These are phyloP conservation scores for Lycium barbarum DNA, from an alignment of 257 asterid species.

Conservation along the genomic window DNA sequence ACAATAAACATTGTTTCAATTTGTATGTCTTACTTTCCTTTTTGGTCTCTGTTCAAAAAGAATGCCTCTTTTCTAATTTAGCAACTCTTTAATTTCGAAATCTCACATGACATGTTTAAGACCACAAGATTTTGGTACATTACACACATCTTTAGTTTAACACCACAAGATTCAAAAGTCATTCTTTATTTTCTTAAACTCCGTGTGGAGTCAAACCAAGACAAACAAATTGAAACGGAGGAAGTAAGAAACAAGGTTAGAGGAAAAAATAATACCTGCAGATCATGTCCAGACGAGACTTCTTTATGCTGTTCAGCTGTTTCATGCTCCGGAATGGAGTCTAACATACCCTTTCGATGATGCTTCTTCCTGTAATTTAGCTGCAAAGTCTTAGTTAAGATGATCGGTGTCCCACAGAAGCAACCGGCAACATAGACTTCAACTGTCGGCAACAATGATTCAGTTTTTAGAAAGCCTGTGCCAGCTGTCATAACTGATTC, in stretches of 20 bases:
- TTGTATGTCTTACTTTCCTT: no score
- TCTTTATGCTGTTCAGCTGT: slow-evolving; percentile 53
- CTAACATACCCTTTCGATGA: slow-evolving; percentile 54
- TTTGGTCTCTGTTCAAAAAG: no score
- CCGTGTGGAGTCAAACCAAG: no score
- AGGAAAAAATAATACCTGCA: slow-evolving; percentile 60
- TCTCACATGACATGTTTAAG: no score
- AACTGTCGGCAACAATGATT: slow-evolving; percentile 58
- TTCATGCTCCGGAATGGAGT: slow-evolving; percentile 75
- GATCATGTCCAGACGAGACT: slow-evolving; percentile 48
- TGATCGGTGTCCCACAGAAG: slow-evolving; percentile 75
- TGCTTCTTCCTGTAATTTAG: slow-evolving; percentile 67
- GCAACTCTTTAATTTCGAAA: no score
- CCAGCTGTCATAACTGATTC: slow-evolving; percentile 62
- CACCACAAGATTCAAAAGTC: no score
- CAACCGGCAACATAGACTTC: slow-evolving; percentile 92
- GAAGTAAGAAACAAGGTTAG: background rate
- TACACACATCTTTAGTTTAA: no score
- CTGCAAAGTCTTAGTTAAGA: slow-evolving; percentile 77
- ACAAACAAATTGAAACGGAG: no score
- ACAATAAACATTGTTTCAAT: background rate
- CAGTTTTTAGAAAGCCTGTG: slow-evolving; percentile 71
- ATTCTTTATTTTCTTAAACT: no score
- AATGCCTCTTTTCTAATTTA: no score
- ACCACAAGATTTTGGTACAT: no score